phyloP scores from a whole-genome alignment of 805 yeast genomes.

The Wickerhamomyces pijperi region DNA sequence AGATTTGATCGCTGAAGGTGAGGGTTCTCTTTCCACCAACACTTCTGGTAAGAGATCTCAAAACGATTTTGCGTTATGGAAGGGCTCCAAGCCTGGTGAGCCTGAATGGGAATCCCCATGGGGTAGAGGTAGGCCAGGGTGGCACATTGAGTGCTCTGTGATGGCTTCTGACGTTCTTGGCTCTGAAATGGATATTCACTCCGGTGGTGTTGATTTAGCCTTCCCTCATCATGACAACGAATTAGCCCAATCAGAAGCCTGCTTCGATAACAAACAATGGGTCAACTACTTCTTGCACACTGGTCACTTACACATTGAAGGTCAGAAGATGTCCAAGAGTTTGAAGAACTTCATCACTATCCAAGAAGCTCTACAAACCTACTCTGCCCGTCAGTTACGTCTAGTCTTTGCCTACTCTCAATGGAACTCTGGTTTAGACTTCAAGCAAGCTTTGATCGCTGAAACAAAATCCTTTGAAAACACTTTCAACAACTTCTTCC shows the following conservation, averaged over 20 bases:
- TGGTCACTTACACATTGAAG: constrained; percentile 96
- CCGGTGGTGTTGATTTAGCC: constrained; percentile 95
- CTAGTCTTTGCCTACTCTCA: constrained; percentile 82
- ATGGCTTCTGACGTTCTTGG: constrained; percentile 93
- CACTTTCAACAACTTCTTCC: constrained; percentile 71
- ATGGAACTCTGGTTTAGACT: constrained; percentile 91
- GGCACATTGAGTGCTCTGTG: constrained; percentile 99
- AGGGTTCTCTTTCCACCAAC: constrained; percentile 62
- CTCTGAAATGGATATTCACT: constrained; percentile 78
- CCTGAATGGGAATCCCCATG: constrained; percentile 93
- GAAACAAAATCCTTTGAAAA: constrained; percentile 75
- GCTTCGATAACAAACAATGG: constrained; percentile 86
- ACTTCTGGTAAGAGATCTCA: constrained; percentile 55
- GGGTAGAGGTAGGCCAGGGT: constrained; percentile 98
- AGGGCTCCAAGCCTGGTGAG: constrained; percentile 92
- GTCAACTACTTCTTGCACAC: constrained; percentile 93
- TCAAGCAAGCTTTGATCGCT: constrained; percentile 65
- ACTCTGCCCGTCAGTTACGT: constrained; percentile 74
- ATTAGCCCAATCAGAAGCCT: constrained; percentile 93
- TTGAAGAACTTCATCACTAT: constrained; percentile 92
- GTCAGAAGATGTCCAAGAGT: constrained; percentile 95
- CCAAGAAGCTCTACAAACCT: constrained; percentile 70
- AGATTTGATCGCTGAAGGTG: constrained; percentile 86
- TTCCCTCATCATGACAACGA: constrained; percentile 99
- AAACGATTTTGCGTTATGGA: constrained; percentile 95